Evolutionary conservation across 116 monocot genomes (phyloP).

Genomic region (Papilionanthe hybrid): DNA sequence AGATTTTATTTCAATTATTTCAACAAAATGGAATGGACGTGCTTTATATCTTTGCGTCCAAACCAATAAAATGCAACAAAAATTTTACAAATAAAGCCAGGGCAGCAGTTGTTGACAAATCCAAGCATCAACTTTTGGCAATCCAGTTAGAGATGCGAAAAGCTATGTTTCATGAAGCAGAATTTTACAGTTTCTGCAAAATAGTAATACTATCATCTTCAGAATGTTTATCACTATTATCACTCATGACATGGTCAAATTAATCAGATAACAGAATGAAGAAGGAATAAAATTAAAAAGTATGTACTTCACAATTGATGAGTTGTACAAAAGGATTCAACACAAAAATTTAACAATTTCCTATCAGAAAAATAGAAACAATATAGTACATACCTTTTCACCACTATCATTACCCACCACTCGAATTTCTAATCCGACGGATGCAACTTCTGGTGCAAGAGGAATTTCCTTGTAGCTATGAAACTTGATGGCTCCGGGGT

Average conservation of each 20-base stretch:
- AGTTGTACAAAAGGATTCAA: neutral
- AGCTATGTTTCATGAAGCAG: too few relatives aligned
- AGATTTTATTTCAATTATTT: too few relatives aligned
- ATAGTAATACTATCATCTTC: too few relatives aligned
- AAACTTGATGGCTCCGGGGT: constrained; percentile 85
- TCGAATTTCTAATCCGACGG: constrained; percentile 91
- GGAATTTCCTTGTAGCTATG: constrained; percentile 80
- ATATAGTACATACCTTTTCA: constrained; percentile 58
- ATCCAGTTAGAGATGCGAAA: too few relatives aligned
- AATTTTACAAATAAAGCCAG: too few relatives aligned
- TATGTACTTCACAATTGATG: neutral
- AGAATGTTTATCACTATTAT: too few relatives aligned
- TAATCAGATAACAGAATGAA: neutral
- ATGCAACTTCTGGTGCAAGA: constrained; percentile 89
- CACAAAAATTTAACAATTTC: neutral
- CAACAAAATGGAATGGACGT: too few relatives aligned
- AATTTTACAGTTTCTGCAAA: too few relatives aligned
- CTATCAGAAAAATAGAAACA: neutral
- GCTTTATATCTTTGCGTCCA: too few relatives aligned
- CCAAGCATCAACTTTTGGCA: too few relatives aligned
- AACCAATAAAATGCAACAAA: too few relatives aligned
- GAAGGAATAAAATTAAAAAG: neutral
- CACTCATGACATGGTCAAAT: neutral
- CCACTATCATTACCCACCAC: constrained; percentile 98
- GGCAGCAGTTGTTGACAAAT: too few relatives aligned